Evolutionary conservation across 1,284 basidiomycete genomes (phyloP).

Genomic region (Athelia psychrophila): DNA sequence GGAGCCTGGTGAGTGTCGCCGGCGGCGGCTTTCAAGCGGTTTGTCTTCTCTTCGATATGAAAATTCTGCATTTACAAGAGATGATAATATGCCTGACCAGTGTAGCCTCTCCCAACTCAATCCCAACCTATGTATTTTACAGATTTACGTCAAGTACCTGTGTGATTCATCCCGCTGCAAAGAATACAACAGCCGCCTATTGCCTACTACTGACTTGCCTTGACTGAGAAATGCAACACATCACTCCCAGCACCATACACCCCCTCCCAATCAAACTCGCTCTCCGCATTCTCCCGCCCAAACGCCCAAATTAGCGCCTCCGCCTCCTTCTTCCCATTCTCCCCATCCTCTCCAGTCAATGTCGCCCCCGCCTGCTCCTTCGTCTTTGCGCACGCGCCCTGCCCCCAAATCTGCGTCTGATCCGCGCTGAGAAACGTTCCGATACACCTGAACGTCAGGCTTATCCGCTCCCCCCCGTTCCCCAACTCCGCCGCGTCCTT

Average conservation of each 20-base stretch:
- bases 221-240: constrained; percentile 53
- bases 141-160: no score
- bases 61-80: no score
- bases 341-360: constrained; percentile 28
- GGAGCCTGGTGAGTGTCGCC: no score
- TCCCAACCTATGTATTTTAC: no score
- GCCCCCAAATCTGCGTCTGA: constrained; percentile 56
- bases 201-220: no score
- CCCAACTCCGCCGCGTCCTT: constrained; percentile 54
- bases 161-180: no score
- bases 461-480: constrained; percentile 63
- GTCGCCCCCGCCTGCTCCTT: constrained; percentile 38
- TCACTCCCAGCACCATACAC: constrained; percentile 64
- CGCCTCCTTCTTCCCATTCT: constrained; percentile 49
- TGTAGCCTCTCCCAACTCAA: no score
- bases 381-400: constrained; percentile 63
- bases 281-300: constrained; percentile 67
- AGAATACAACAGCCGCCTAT: no score
- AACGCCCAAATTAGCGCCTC: constrained; percentile 55
- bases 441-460: constrained; percentile 73
- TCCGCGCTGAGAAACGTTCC: constrained; percentile 64
- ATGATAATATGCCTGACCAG: no score
- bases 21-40: no score
- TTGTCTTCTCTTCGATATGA: no score
- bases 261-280: constrained; percentile 64